A percentile compares a stretch with the other conserved stretches of the same genome.
phyloP scores from a whole-genome alignment of 352 stramenopile species.

The Phytopythium cucurbitacearum region DNA sequence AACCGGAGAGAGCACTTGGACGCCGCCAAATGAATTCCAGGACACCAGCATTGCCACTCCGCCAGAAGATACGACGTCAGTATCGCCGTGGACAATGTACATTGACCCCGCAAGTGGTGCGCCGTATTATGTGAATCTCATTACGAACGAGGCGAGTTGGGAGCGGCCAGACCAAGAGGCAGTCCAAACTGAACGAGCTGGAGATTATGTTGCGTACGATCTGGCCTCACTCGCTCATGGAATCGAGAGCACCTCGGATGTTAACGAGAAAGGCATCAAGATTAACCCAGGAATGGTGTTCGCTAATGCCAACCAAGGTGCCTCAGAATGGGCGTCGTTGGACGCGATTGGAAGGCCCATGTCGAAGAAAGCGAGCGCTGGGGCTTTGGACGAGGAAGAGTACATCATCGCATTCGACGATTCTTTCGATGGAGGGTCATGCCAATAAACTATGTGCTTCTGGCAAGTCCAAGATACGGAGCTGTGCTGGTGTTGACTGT shows the following conservation, averaged over 20 bases:
- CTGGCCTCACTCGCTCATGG: not conserved
- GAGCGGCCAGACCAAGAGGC: conserved; percentile 27
- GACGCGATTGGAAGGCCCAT: too few species aligned
- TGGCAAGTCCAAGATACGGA: too few species aligned
- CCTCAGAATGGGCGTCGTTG: too few species aligned
- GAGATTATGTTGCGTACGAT: not conserved
- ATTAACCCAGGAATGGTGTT: too few species aligned
- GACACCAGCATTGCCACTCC: conserved; percentile 1
- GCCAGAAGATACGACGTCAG: conserved; percentile 2
- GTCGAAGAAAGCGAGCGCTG: not conserved
- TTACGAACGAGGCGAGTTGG: conserved; percentile 47
- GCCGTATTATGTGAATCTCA: conserved; percentile 53
- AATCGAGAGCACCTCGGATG: not conserved
- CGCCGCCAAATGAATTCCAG: conserved; percentile 15
- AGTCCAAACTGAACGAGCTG: not conserved
- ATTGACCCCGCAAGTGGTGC: conserved; percentile 33
- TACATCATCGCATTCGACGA: conserved; percentile 44
- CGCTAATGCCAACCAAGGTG: too few species aligned
- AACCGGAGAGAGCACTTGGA: conserved; percentile 63
- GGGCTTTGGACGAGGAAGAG: conserved; percentile 23
- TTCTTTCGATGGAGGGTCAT: not conserved
- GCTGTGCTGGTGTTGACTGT: too few species aligned
- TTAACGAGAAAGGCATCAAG: too few species aligned
- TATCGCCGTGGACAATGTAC: conserved; percentile 34
- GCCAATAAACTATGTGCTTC: too few species aligned